Evolutionary conservation across 441 rosid species (phyloP), one percentile per base, ranked within the genome.

Genomic region (Gossypium schwendimanii): DNA sequence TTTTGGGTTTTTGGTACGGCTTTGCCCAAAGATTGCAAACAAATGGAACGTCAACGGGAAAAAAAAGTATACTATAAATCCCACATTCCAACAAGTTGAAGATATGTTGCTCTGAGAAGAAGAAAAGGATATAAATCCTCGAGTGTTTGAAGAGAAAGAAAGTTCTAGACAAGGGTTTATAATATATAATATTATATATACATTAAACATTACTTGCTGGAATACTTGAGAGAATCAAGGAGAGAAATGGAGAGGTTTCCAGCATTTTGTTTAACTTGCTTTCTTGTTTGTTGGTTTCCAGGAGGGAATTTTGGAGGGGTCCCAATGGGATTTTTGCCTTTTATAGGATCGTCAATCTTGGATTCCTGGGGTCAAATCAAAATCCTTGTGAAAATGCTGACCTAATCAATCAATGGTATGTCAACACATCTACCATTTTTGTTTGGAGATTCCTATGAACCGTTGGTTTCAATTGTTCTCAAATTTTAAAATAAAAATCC

Each of bases 201-300:
- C 26, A 24, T 24, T 6, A 31, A 24, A 59, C 63, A 28, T 2
- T 12, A 47, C 50, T 21, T 47, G 50, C 6, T 21, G 65, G 65
- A 49, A 66, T 44, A 28, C 60, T 39, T 57, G 63, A 54, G 61
- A 57, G 73, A 14, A 14, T 23, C 63, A 12, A 26, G 11, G 14
- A 54, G 73, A 60, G 52, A 59, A 20, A 67, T 74, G 55, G 78
- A 61, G 78, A 41, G 41, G 12, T 20, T 68, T 60, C 77, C 77
- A 55, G 76, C 52, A 1, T n/a, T 6, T n/a, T 12, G 36, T 7
- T 0, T 8, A 23, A 23, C 49, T 21, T 8, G 44, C 20, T 5
- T 50, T 24, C 50, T 23, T 45, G 53, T 3, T 6, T 49, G 71
- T 70, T 20, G 53, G 41, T 70, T 55, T 57, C 65, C 6, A 2